Conservation (phyloP, 2,329 filamentous ascomycete genomes). For the Immersiporthe knoxdaviesiana region DNA sequence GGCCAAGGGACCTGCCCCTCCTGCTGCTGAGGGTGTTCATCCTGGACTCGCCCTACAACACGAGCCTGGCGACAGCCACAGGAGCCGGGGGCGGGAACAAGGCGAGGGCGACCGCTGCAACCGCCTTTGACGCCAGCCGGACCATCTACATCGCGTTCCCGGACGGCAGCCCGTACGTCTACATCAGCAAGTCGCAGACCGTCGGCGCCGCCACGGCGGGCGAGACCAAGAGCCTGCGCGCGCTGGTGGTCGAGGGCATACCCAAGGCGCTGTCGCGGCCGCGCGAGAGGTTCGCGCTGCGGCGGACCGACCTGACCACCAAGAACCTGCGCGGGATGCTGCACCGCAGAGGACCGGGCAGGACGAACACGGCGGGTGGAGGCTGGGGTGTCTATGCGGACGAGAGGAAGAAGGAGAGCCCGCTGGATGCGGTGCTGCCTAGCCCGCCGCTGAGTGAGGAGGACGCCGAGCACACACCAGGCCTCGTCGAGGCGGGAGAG, state of each 20-base stretch:
- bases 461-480: conserved; percentile 34
- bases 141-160: conserved; percentile 84
- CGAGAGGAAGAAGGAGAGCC: conserved; percentile 57
- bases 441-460: conserved; percentile 50
- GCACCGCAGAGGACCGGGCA: conserved; percentile 68
- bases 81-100: conserved; percentile 32
- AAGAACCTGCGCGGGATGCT: conserved; percentile 73
- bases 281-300: conserved; percentile 70
- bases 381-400: conserved; percentile 81
- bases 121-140: conserved; percentile 65
- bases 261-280: conserved; percentile 81
- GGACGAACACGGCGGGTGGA: conserved; percentile 72
- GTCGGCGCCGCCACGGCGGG: conserved; percentile 45
- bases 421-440: conserved; percentile 56
- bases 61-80: conserved; percentile 51
- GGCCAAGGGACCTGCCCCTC: conserved; percentile 69
- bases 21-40: conserved; percentile 79
- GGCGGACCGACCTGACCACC: conserved; percentile 69
- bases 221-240: conserved; percentile 67
- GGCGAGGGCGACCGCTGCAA: conserved; percentile 37
- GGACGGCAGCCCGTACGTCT: conserved; percentile 76
- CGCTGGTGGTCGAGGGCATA: conserved; percentile 75
- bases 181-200: conserved; percentile 59
- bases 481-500: conserved; percentile 22
- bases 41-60: conserved; percentile 79